Evolutionary conservation across 2,329 filamentous ascomycete species (phyloP), one percentile per base, ranked within the genome.

Genomic region (Botryotinia globosa): DNA sequence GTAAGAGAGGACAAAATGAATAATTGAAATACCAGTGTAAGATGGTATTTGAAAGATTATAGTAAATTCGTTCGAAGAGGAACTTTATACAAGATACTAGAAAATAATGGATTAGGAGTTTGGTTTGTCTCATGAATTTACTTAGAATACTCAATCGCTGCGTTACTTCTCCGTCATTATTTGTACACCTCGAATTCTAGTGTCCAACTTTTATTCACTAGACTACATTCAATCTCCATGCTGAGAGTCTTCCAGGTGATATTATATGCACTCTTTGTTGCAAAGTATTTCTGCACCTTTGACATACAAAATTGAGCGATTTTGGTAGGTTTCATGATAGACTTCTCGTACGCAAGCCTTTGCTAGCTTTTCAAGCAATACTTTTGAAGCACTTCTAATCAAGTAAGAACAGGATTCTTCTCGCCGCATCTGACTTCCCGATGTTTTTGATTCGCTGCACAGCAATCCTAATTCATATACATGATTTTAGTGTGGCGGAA

Each of bases 181-280:
- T 5, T 51, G 45, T 32, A n/a, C 51, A 56, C 51, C 18, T 58
- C 8, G 29, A 58, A 10, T 20, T 32, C 4, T 58, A 20, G 9
- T 29, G 10, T 34, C 3, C 16, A 1, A 34, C 1, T 14, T 59
- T 4, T 2, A 37, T 37, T 37, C 20, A 4, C 9, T 34, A 37
- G 58, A 59, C 32, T 14, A 10, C 22, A 14, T 14, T 25, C 20
- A 59, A 25, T 3, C 1, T 22, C 34, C 32, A 14, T 59, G 1
- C 29, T 8, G 4, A 9, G 3, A 12, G 29, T 2, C 1, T 10
- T 22, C 2, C 20, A 25, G 14, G 5, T 37, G 10, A 37, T 1
- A 25, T 4, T 34, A 14, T 25, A 25, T 3, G 29, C 32, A 34
- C 1, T 14, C 10, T 5, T 37, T 37, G 14, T 25, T 37, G 4